Base-by-base conservation (phyloP, 371 early-diverging fungal species). In the Basidiobolus heterosporus region DNA sequence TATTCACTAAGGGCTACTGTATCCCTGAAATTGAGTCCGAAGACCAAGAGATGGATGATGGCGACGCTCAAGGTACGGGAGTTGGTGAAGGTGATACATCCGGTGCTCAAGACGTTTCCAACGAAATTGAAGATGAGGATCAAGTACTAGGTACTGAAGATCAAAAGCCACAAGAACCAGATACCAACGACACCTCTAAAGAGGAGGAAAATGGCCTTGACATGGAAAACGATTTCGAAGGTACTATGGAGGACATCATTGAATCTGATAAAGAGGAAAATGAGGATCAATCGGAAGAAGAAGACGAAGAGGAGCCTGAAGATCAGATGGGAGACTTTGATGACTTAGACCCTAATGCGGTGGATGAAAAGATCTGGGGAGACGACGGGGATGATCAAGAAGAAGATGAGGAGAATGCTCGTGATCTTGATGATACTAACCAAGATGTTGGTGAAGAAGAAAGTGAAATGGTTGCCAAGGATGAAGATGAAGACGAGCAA, bases 281-380 rank as follows among this genome's bases (percentile, higher is more conserved):
- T 35, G 77, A 80, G 3, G 74, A 81, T 3, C 66, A 76, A 36
- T 67, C 70, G 7, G 62, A 64, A 19, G 59, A 70, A 9, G 58
- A 69, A 1, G 61, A 64, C 14, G 61, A 62, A 4, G 56, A 57
- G 4, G 66, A 66, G n/a, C 68, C 70, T 20, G 63, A 65, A 5
- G 68, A 67, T 14, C 70, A 70, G 5, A 76, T 71, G 23, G 77
- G 77, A 35, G 80, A 85, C 8, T 61, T 78, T 48, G 89, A 88
- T 51, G 94, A 96, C 55, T 76, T 86, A 51, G 79, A 87, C 48
- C 86, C 86, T 1, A 84, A 91, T 46, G 85, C 84, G 2, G 78
- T 97, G 17, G 98, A 97, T 54, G 92, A 95, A 52, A 89, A 91
- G 71, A 75, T 97, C 76, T 97, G 98, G 98, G 83, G 80, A 36